Percentiles rank a stretch among this genome's conserved stretches.
phyloP scores from a whole-genome alignment of 176 grass and related monocot species.

The Puccinellia tenuiflora region DNA sequence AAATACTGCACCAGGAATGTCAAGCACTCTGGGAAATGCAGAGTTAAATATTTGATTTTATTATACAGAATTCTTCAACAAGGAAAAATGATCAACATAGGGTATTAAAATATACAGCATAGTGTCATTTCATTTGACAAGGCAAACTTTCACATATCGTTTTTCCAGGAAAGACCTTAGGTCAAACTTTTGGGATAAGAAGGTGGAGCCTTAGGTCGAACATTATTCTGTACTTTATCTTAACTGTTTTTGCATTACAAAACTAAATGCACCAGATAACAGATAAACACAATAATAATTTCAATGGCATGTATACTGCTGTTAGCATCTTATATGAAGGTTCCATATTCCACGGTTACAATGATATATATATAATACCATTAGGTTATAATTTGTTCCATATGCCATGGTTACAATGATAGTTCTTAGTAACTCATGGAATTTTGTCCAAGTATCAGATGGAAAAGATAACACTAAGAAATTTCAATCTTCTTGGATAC shows the following conservation, averaged over 20 bases:
- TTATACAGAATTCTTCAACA: background rate
- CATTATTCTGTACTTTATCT: background rate
- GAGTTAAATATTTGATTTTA: slow-evolving; percentile 24
- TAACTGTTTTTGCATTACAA: background rate
- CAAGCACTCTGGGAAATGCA: slow-evolving; percentile 52
- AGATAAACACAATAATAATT: background rate
- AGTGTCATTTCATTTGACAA: background rate
- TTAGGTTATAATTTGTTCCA: background rate
- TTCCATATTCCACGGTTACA: background rate
- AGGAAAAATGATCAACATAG: background rate
- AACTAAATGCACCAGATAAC: slow-evolving; percentile 6
- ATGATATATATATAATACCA: background rate
- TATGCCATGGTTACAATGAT: background rate
- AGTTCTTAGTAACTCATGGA: background rate
- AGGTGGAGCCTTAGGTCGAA: background rate
- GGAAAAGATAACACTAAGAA: background rate
- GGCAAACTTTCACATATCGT: background rate
- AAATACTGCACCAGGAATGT: slow-evolving; percentile 64
- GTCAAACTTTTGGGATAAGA: background rate
- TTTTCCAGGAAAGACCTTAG: background rate
- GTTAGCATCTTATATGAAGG: background rate
- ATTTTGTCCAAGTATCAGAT: background rate
- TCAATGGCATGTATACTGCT: background rate
- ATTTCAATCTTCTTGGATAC: background rate
- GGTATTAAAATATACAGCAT: background rate